Base-by-base conservation (phyloP, 2,329 filamentous ascomycete species). In the Camillea tinctor region DNA sequence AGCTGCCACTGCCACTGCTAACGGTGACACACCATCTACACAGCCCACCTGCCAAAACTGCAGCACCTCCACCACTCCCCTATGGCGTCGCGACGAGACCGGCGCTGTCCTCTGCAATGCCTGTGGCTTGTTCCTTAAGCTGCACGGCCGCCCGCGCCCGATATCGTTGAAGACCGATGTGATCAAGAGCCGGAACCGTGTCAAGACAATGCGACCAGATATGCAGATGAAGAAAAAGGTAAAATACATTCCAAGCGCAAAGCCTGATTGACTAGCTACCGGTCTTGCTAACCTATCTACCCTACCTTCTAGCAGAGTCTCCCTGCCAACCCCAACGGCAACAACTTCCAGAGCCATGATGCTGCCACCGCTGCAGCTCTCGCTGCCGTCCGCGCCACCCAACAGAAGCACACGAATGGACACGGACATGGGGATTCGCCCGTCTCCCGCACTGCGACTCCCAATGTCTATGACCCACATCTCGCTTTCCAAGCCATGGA, bases 81-180 rank as follows among this genome's bases (percentile, higher is more conserved):
- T 99, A 74, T 99, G 95, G 95, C 91, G 95, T 71, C 90, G 95
- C 80, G 95, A 99, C 83, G 95, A 99, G 80, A 87, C 90, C 71
- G 95, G 95, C 67, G 90, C 93, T 0, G 94, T 99, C 44, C 89
- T 99, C 56, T 99, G 95, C 87, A 99, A 99, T 79, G 95, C 95
- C 72, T 99, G 95, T 78, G 95, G 95, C 61, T 85, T 99, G 59
- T 99, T 98, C 77, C 85, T 98, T 71, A 99, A 99, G 84, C 84
- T 99, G 68, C 95, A 99, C 75, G 93, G 93, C 65, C 90, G 93
- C 23, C 88, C 95, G 62, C 89, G 95, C 59, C 95, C 95, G 68
- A 97, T 97, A 75, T 96, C 92, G 69, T 85, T 99, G 70, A 99
- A 99, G 84, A 98, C 95, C 54, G 95, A 99, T 81, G 94, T 98